Evolutionary conservation across 1,139 yeast genomes (phyloP), one percentile per base, ranked within the genome.

Genomic region (Scheffersomyces cryptocercus): DNA sequence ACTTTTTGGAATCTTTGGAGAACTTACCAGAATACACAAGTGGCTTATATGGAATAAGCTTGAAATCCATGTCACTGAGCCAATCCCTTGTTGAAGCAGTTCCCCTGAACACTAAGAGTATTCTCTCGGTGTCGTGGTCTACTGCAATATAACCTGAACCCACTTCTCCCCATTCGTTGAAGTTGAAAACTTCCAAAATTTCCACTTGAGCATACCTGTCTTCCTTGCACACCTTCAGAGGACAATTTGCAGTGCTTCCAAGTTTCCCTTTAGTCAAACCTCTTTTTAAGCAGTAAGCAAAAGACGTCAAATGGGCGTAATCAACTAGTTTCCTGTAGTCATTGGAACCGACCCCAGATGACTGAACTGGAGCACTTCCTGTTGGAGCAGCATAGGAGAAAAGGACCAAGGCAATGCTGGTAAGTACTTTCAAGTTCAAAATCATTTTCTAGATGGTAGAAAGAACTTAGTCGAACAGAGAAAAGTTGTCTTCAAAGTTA

Each of bases 1-100:
- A 51, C 53, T 7, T 47, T 39, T 33, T 45, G 55, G 24, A 46
- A 31, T 40, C 43, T 43, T 28, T 36, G 36, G 45, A 29, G 14
- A 31, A 26, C 24, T 46, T 43, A 28, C 32, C 14, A 35, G 43
- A 34, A 30, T 36, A 32, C 33, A 36, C 42, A 37, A 49, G 35
- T 8, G 79, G 82, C 40, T 45, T 55, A 52, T 69, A 78, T 1
- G 52, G 49, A 0, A 68, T 67, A 0, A 81, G 81, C 9, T 67
- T 45, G 33, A 73, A 65, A 41, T 72, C 70, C 38, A 82, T 61
- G 62, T 83, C 82, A 34, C 79, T 70, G 14, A 71, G 48, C 82
- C 86, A 77, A 53, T 84, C 91, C 36, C 75, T 68, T 8, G 67
- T 59, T 5, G 84, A 71, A 1, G 81, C 68, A 0, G 86, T 79